These are phyloP conservation scores for Pseudozyma sp. DNA, from an alignment of 1,284 basidiomycete genomes.

Conservation along the genomic window DNA sequence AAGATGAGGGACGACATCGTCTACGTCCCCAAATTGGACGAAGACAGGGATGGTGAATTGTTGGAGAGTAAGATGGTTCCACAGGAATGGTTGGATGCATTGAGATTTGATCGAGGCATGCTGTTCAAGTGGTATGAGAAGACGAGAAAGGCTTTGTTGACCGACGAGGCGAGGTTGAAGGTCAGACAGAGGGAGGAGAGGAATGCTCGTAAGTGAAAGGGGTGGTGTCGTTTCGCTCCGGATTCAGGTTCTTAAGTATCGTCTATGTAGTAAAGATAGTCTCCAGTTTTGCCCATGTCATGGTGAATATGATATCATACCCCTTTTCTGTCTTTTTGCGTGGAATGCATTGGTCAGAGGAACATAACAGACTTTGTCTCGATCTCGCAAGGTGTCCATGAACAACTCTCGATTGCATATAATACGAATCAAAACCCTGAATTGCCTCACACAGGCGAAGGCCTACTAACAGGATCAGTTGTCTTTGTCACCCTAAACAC, in stretches of 20 bases:
- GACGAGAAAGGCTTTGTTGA: slow-evolving; percentile 33
- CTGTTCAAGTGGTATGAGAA: slow-evolving; percentile 53
- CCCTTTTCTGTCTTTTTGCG: background rate
- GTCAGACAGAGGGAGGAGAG: slow-evolving; percentile 28
- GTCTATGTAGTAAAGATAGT: background rate
- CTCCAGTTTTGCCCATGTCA: too few species aligned
- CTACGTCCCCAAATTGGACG: slow-evolving; percentile 63
- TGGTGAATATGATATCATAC: slow-evolving; percentile 7
- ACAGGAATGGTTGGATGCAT: slow-evolving; percentile 36
- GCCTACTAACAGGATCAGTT: slow-evolving; percentile 41
- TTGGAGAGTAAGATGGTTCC: slow-evolving; percentile 31
- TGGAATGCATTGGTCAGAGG: too few species aligned
- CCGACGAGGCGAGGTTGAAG: slow-evolving; percentile 31
- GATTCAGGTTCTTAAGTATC: background rate
- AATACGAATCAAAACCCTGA: background rate
- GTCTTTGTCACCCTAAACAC: slow-evolving; percentile 50
- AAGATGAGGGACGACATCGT: slow-evolving; percentile 58
- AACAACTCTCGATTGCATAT: background rate
- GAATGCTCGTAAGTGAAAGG: slow-evolving; percentile 6
- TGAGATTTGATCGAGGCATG: slow-evolving; percentile 41
- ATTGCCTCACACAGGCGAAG: slow-evolving; percentile 22
- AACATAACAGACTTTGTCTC: too few species aligned
- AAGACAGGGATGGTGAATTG: slow-evolving; percentile 47
- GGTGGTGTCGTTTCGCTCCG: background rate
- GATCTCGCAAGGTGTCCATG: background rate